Conservation (phyloP, 2,329 filamentous ascomycete species). For the Cryphonectria carpinicola region DNA sequence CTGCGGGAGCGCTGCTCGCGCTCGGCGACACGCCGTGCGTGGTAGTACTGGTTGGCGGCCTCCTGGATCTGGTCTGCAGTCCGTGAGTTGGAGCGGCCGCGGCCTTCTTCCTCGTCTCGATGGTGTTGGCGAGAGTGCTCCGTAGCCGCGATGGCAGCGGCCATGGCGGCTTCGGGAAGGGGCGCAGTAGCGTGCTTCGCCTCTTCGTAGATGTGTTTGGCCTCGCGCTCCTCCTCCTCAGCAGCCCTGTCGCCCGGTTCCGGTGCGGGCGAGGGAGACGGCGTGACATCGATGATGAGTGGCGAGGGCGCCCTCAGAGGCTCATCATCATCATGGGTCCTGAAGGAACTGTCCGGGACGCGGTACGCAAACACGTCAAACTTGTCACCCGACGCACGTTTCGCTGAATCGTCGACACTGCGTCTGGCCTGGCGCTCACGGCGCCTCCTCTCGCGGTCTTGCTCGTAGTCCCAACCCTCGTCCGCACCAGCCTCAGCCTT, state of each 20-base stretch:
- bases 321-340: constrained; percentile 36
- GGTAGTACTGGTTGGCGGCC: constrained; percentile 62
- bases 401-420: constrained; percentile 32
- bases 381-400: constrained; percentile 36
- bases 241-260: constrained; percentile 48
- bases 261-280: constrained; percentile 22
- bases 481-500: constrained; percentile 32
- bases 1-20: constrained; percentile 59
- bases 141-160: constrained; percentile 50
- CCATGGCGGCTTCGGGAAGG: constrained; percentile 51
- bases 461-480: constrained; percentile 36
- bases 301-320: constrained; percentile 22
- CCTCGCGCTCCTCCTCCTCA: constrained; percentile 51
- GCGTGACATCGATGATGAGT: constrained; percentile 27
- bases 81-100: constrained; percentile 36
- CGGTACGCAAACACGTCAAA: constrained; percentile 65
- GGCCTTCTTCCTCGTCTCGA: constrained; percentile 33
- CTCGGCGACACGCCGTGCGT: constrained; percentile 57
- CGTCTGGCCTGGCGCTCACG: constrained; percentile 31
- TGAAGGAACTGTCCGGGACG: constrained; percentile 56
- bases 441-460: constrained; percentile 37
- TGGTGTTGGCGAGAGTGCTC: constrained; percentile 41
- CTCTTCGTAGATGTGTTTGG: constrained; percentile 49
- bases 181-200: constrained; percentile 53
- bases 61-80: constrained; percentile 54